Percentiles rank a stretch among this genome's conserved stretches.
These are phyloP conservation scores for Heliocybe sulcata DNA, from an alignment of 1,284 basidiomycete genomes.

Conservation along the genomic window DNA sequence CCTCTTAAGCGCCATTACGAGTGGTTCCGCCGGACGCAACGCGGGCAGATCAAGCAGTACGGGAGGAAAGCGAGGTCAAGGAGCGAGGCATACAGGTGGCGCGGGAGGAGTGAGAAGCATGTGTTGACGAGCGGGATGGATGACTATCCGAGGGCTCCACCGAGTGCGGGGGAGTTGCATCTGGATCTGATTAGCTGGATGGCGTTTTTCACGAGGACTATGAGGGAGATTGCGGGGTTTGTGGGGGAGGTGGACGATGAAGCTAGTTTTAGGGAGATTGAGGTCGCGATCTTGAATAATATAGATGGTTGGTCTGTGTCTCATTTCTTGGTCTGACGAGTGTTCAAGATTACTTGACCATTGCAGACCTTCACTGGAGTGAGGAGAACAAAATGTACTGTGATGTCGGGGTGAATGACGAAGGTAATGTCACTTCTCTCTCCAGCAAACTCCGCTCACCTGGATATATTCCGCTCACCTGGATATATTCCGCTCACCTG, in stretches of 20 bases:
- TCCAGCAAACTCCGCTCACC: too few relatives aligned
- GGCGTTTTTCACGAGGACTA: conserved; percentile 87
- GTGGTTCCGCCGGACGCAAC: conserved; percentile 92
- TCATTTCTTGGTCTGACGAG: conserved; percentile 4
- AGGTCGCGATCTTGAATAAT: conserved; percentile 76
- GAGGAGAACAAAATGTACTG: conserved; percentile 89
- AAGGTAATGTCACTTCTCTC: conserved; percentile 43
- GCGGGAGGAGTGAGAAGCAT: conserved; percentile 82
- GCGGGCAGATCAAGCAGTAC: conserved; percentile 90
- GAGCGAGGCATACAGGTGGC: conserved; percentile 89
- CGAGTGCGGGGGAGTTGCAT: conserved; percentile 89
- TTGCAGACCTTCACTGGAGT: conserved; percentile 86
- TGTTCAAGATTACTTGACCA: too few relatives aligned
- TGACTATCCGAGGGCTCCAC: conserved; percentile 85
- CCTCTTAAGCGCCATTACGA: conserved; percentile 87
- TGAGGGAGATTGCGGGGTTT: conserved; percentile 80
- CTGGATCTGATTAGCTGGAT: conserved; percentile 93
- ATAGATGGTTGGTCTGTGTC: conserved; percentile 63
- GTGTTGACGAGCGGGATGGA: conserved; percentile 93
- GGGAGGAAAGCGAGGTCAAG: conserved; percentile 75
- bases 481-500: conserved; percentile 2
- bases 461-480: too few relatives aligned
- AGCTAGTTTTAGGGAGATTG: conserved; percentile 67
- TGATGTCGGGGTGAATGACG: conserved; percentile 77
- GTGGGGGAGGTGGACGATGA: conserved; percentile 80